Evolutionary conservation across 805 yeast genomes (phyloP).

Genomic region (Blastobotrys mokoenaii): DNA sequence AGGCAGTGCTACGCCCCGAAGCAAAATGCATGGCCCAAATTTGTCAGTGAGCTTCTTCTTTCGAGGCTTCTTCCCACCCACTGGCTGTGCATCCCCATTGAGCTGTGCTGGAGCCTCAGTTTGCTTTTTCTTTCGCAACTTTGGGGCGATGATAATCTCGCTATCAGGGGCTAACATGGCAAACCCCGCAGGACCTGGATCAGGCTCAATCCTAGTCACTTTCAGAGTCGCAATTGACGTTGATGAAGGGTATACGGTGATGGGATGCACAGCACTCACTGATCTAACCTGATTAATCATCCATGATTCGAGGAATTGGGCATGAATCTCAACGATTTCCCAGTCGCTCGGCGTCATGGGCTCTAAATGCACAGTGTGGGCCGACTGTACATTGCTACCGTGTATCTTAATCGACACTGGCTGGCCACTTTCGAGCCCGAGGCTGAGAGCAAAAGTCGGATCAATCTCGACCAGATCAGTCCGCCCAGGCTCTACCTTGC

Average conservation of each 20-base stretch:
- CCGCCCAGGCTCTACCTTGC: slow-evolving; percentile 15
- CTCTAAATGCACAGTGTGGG: slow-evolving; percentile 62
- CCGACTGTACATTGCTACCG: slow-evolving; percentile 38
- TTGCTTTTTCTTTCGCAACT: slow-evolving; percentile 21
- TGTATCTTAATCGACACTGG: slow-evolving; percentile 38
- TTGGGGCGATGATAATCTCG: slow-evolving; percentile 75
- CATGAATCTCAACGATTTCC: slow-evolving; percentile 83
- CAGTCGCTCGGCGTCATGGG: slow-evolving; percentile 76
- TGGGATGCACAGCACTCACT: slow-evolving; percentile 46
- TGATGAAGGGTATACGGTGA: slow-evolving; percentile 65
- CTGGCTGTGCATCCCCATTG: slow-evolving; percentile 4
- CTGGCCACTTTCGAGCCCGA: slow-evolving; percentile 39
- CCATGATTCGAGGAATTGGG: slow-evolving; percentile 63
- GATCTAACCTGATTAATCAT: slow-evolving; percentile 76
- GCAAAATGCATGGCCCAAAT: slow-evolving; percentile 31
- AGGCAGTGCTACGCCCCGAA: slow-evolving; percentile 51
- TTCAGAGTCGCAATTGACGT: slow-evolving; percentile 50
- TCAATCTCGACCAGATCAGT: slow-evolving; percentile 48
- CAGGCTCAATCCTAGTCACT: slow-evolving; percentile 41
- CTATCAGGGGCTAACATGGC: slow-evolving; percentile 56
- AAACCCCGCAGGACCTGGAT: slow-evolving; percentile 20
- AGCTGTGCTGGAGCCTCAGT: background rate
- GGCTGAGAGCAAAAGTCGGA: slow-evolving; percentile 49
- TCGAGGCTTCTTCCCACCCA: slow-evolving; percentile 6
- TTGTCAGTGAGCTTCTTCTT: background rate